These are phyloP conservation scores for Cyclotella sp. DNA, from an alignment of 108 stramenopile species.

Conservation along the genomic window DNA sequence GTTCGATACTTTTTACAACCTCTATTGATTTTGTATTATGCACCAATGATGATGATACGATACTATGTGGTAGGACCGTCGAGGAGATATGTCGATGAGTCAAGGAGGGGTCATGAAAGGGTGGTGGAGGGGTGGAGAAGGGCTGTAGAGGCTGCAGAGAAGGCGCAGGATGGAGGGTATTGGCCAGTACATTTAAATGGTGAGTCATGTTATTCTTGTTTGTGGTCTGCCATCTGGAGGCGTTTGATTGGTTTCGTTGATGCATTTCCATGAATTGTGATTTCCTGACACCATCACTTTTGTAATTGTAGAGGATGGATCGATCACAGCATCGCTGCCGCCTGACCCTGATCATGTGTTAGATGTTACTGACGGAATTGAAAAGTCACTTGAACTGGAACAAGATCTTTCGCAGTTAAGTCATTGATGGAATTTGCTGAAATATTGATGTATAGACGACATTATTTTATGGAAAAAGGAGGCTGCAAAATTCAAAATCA, in stretches of 20 bases:
- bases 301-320: conserved; percentile 34
- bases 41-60: conserved; percentile 45
- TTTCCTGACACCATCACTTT: neutral
- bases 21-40: conserved; percentile 71
- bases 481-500: no score
- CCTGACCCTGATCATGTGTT: conserved; percentile 35
- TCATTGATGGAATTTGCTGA: neutral
- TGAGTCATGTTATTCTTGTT: conserved; percentile 18
- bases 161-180: conserved; percentile 52
- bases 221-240: neutral
- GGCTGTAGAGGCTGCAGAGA: conserved; percentile 61
- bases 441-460: neutral
- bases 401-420: neutral
- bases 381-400: conserved; percentile 35
- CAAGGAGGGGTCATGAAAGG: conserved; percentile 50
- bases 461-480: neutral
- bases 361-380: conserved; percentile 45
- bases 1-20: conserved; percentile 79
- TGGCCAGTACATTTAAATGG: conserved; percentile 64
- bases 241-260: neutral
- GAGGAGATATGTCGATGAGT: conserved; percentile 42
- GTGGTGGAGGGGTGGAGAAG: conserved; percentile 63
- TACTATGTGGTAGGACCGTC: conserved; percentile 40
- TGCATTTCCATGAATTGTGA: neutral
- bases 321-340: conserved; percentile 37